These are phyloP conservation scores for Sarocladium kiliense DNA, from an alignment of 2,329 filamentous ascomycete species.

Conservation along the genomic window DNA sequence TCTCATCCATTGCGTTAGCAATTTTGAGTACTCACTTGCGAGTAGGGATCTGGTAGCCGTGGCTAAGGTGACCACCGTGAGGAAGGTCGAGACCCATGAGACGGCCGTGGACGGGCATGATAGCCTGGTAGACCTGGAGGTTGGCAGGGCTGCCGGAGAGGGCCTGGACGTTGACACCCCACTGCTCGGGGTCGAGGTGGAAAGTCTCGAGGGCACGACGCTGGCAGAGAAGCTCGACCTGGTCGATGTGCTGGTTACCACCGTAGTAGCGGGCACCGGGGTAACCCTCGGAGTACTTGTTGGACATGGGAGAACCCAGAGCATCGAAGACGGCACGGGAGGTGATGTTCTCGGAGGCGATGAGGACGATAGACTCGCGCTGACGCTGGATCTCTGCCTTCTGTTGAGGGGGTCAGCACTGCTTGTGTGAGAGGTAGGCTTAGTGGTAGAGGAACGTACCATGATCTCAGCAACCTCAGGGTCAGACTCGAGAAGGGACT, in stretches of 20 bases:
- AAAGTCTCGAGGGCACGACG: constrained; percentile 88
- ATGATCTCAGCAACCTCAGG: constrained; percentile 95
- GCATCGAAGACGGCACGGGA: constrained; percentile 98
- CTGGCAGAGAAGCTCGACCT: constrained; percentile 94
- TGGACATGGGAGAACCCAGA: constrained; percentile 89
- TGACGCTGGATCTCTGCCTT: constrained; percentile 94
- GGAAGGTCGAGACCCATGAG: constrained; percentile 96
- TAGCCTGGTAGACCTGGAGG: constrained; percentile 94
- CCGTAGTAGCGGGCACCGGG: constrained; percentile 98
- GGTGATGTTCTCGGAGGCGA: constrained; percentile 98
- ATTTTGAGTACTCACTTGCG: constrained; percentile 61
- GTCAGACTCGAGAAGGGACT: constrained; percentile 84
- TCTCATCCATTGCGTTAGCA: neutral
- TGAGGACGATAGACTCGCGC: constrained; percentile 96
- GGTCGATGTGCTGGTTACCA: constrained; percentile 97
- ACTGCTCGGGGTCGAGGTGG: constrained; percentile 78
- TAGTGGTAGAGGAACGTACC: constrained; percentile 49
- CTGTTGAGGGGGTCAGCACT: constrained; percentile 41
- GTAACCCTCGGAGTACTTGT: constrained; percentile 99
- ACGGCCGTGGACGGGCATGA: constrained; percentile 92
- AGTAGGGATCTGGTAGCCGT: constrained; percentile 94
- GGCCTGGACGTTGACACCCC: constrained; percentile 98
- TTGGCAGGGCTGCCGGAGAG: constrained; percentile 92
- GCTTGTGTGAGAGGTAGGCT: neutral
- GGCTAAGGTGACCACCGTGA: constrained; percentile 89